Conservation (phyloP, 805 yeast genomes). For the Ogataea naganishii region DNA sequence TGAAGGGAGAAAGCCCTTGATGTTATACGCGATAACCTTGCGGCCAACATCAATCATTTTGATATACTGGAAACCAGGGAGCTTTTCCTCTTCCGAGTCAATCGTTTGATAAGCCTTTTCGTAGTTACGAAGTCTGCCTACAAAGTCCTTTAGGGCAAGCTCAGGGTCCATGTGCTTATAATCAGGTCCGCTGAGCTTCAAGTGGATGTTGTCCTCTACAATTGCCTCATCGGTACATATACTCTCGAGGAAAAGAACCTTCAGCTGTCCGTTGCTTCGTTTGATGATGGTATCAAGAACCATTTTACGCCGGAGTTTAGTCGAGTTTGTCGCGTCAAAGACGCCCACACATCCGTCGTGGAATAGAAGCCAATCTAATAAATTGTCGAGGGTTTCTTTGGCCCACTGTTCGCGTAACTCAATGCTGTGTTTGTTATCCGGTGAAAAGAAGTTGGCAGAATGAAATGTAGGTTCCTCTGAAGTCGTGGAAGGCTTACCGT, state of each 20-base stretch:
- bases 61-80: slow-evolving; percentile 69
- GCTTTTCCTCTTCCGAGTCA: slow-evolving; percentile 58
- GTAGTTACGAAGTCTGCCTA: slow-evolving; percentile 72
- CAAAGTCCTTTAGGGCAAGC: slow-evolving; percentile 71
- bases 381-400: slow-evolving; percentile 79
- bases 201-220: slow-evolving; percentile 70
- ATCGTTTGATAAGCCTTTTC: slow-evolving; percentile 86
- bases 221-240: slow-evolving; percentile 73
- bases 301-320: slow-evolving; percentile 51
- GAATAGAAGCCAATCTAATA: slow-evolving; percentile 69
- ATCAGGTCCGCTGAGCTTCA: slow-evolving; percentile 90
- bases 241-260: slow-evolving; percentile 79
- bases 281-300: slow-evolving; percentile 50
- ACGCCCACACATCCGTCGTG: slow-evolving; percentile 91
- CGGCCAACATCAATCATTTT: slow-evolving; percentile 96
- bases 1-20: slow-evolving; percentile 80
- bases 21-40: slow-evolving; percentile 86
- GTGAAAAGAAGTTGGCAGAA: slow-evolving; percentile 79
- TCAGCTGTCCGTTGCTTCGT: slow-evolving; percentile 51
- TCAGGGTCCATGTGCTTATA: slow-evolving; percentile 80
- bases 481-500: no score
- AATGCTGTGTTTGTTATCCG: slow-evolving; percentile 58
- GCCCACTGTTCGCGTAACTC: slow-evolving; percentile 90
- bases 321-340: slow-evolving; percentile 78
- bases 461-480: slow-evolving; percentile 33